Percentiles rank a stretch among this genome's conserved stretches.
phyloP scores from a whole-genome alignment of 148 eudicot species.

The Rhododendron griersonianum region DNA sequence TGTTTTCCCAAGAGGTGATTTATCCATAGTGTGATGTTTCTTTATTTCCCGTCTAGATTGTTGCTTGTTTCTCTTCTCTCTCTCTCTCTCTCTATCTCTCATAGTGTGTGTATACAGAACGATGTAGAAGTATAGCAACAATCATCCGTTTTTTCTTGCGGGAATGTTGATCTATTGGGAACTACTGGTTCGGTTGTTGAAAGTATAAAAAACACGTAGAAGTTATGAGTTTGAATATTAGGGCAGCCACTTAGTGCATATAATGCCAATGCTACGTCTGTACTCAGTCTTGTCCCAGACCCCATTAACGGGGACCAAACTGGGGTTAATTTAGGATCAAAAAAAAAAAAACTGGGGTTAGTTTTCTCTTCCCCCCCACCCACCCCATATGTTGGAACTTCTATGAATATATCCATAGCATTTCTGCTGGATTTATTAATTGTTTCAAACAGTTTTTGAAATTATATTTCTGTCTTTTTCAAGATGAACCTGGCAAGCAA shows the following conservation, averaged over 20 bases:
- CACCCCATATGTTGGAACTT: background rate
- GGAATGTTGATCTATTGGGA: background rate
- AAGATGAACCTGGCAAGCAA: constrained; percentile 93
- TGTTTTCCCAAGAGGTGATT: background rate
- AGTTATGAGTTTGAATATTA: background rate
- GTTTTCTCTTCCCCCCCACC: background rate
- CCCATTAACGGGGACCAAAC: background rate
- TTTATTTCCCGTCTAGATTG: background rate
- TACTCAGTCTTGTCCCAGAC: background rate
- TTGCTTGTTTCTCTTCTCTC: background rate
- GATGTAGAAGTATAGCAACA: background rate
- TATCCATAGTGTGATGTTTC: background rate
- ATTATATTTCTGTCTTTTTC: background rate
- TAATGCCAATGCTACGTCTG: background rate
- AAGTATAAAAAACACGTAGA: background rate
- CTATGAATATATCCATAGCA: background rate
- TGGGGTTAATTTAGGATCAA: background rate
- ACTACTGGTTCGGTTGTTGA: background rate
- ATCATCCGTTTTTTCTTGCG: background rate
- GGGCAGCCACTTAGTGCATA: background rate
- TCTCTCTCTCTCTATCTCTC: background rate
- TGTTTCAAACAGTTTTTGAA: background rate
- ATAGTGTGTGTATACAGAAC: background rate
- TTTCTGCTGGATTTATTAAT: background rate
- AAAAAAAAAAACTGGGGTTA: background rate